Base-by-base conservation (phyloP, 1,284 basidiomycete species). In the Leccinum discolor region DNA sequence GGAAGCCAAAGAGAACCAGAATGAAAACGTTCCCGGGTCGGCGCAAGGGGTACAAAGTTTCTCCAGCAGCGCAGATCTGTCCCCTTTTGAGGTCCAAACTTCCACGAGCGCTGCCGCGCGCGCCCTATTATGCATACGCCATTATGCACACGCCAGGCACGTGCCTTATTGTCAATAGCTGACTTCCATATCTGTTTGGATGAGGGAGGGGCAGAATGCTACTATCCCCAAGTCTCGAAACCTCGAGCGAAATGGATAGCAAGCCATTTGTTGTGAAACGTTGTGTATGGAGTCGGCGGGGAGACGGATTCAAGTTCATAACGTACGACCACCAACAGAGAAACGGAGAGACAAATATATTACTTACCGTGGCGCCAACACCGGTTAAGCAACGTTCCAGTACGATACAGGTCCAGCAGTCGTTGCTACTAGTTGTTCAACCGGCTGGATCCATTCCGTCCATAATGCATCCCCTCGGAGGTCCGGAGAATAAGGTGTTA, bases 381-480 rank as follows among this genome's bases (percentile, higher is more conserved):
- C 10, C 14, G 16, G 47, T 5, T 0, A 18, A 21, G 18, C 18
- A 18, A 21, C 10, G 10, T 50, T 50, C 47, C 47, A 5, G 47
- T 50, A 50, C 10, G 44, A 18, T 10, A 50, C 18, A 50, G 47
- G 44, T 47, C 10, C 42, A 44, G 42, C n/a, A 18, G n/a, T 8
- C 44, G 44, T n/a, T 47, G 8, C 52, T 23, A 14, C 21, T 26
- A 21, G 21, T 14, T 8, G 21, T 14, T 16, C 18, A 56, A 16
- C 23, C 52, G 8, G 18, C 23, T 23, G 21, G 23, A 26, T 23
- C 52, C 52, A 18, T 54, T 59, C 29, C 12, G 35, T 60, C 64
- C 61, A 50, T 21, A 50, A 50, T 50, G n/a, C 47, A 50, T 63
- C 59, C 59, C 71, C 73, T 75, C 73, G 71, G 71, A 75, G 8